Conservation (phyloP, 1,139 yeast species). For the Eremothecium cymbalariae region DNA sequence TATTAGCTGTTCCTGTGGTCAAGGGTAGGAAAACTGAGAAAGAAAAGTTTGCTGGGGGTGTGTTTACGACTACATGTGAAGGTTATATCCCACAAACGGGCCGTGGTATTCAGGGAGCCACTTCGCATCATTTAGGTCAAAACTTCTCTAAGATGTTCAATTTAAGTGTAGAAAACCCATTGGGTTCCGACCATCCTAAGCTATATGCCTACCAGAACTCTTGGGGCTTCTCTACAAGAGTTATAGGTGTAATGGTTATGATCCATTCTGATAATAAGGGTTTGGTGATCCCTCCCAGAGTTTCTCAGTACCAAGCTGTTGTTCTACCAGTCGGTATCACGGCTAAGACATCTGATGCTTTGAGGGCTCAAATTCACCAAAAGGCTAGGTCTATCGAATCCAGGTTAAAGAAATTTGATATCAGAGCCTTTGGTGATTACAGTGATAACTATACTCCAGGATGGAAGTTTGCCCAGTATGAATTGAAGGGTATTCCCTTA, state of each 20-base stretch:
- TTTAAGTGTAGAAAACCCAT: constrained; percentile 91
- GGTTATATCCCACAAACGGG: constrained; percentile 98
- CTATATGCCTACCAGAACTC: constrained; percentile 91
- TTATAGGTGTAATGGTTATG: constrained; percentile 99
- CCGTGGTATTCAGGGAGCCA: constrained; percentile 99
- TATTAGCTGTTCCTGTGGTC: constrained; percentile 94
- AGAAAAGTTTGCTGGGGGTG: constrained; percentile 98
- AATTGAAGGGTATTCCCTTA: constrained; percentile 89
- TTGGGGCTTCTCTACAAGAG: constrained; percentile 98
- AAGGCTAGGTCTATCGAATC: constrained; percentile 64
- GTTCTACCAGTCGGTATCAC: constrained; percentile 94
- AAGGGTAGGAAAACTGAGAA: constrained; percentile 94
- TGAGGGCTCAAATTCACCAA: constrained; percentile 56
- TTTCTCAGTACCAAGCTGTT: constrained; percentile 84
- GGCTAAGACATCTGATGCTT: constrained; percentile 71
- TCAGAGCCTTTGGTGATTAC: constrained; percentile 78
- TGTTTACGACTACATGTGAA: constrained; percentile 89
- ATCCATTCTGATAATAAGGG: constrained; percentile 98
- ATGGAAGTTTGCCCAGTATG: constrained; percentile 98
- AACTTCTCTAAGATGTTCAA: constrained; percentile 98
- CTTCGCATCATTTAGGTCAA: constrained; percentile 96
- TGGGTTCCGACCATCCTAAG: constrained; percentile 78
- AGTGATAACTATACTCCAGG: constrained; percentile 96
- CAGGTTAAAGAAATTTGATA: constrained; percentile 46
- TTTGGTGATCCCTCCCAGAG: constrained; percentile 94